These are phyloP conservation scores for Diutina mesorugosa DNA, from an alignment of 1,139 yeast genomes.

Conservation along the genomic window DNA sequence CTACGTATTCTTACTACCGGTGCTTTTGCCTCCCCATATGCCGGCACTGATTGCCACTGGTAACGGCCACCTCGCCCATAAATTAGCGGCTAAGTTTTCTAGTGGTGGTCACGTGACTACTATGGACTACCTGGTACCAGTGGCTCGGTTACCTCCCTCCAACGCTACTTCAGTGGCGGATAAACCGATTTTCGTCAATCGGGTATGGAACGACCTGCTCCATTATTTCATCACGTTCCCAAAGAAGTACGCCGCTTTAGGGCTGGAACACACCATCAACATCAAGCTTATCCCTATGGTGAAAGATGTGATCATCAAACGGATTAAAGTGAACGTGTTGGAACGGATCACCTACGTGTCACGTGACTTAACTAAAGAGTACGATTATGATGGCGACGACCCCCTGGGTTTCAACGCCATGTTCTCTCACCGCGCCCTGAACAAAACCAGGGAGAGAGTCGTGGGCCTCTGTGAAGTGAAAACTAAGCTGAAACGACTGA, in stretches of 20 bases:
- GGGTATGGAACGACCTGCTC: slow-evolving; percentile 71
- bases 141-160: slow-evolving; percentile 74
- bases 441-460: slow-evolving; percentile 33
- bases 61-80: slow-evolving; percentile 31
- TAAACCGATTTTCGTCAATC: slow-evolving; percentile 71
- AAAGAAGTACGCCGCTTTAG: slow-evolving; percentile 59
- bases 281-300: slow-evolving; percentile 65
- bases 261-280: slow-evolving; percentile 40
- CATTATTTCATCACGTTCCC: slow-evolving; percentile 73
- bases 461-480: slow-evolving; percentile 52
- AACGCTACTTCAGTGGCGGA: slow-evolving; percentile 60
- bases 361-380: slow-evolving; percentile 38
- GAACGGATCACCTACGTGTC: slow-evolving; percentile 61
- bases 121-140: slow-evolving; percentile 27
- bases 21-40: slow-evolving; percentile 53
- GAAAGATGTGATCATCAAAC: slow-evolving; percentile 53
- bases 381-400: slow-evolving; percentile 42
- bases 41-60: slow-evolving; percentile 62
- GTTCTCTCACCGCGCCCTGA: not conserved
- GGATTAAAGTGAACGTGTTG: slow-evolving; percentile 58
- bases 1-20: slow-evolving; percentile 65
- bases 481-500: slow-evolving; percentile 31
- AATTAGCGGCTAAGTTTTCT: slow-evolving; percentile 3
- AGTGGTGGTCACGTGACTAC: slow-evolving; percentile 16
- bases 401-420: slow-evolving; percentile 9